phyloP scores from a whole-genome alignment of 1,284 basidiomycete species.

The Cutaneotrichosporon sp. region DNA sequence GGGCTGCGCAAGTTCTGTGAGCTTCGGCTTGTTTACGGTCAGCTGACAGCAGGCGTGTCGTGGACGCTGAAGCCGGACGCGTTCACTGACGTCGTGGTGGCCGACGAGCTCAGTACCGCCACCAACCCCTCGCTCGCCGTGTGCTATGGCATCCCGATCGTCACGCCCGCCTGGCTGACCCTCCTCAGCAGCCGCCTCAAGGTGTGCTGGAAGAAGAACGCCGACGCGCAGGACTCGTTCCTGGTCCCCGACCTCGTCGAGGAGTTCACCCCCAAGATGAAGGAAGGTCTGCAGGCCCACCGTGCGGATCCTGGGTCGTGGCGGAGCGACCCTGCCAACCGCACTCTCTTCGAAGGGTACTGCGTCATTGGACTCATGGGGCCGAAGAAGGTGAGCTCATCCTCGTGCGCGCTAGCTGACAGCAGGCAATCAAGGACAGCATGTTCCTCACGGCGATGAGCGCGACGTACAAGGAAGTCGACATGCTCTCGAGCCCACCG shows the following conservation, averaged over 20 bases:
- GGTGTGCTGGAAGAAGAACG: constrained; percentile 42
- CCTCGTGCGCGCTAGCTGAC: background rate
- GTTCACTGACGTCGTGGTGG: constrained; percentile 28
- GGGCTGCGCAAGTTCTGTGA: constrained; percentile 33
- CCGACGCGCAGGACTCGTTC: constrained; percentile 44
- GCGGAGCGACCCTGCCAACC: constrained; percentile 31
- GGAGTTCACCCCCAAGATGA: constrained; percentile 27
- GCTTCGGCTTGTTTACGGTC: background rate
- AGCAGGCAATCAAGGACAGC: constrained; percentile 27
- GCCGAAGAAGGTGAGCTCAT: constrained; percentile 12
- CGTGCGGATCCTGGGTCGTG: constrained; percentile 22
- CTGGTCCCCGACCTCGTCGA: constrained; percentile 31
- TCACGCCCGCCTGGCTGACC: constrained; percentile 35
- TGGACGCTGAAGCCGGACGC: constrained; percentile 22
- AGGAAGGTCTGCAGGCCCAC: constrained; percentile 5
- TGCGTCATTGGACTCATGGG: constrained; percentile 32
- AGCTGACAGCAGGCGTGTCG: constrained; percentile 31
- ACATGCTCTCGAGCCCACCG: constrained; percentile 27
- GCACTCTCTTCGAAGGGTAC: constrained; percentile 36
- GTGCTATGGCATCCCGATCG: constrained; percentile 39
- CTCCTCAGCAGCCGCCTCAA: constrained; percentile 25
- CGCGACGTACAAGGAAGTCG: constrained; percentile 38
- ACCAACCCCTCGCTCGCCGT: constrained; percentile 34
- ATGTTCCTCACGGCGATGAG: constrained; percentile 42
- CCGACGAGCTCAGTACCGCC: constrained; percentile 21